Evolutionary conservation across 2,329 filamentous ascomycete genomes (phyloP).

Genomic region (Cladosporium austrohemisphaericum): DNA sequence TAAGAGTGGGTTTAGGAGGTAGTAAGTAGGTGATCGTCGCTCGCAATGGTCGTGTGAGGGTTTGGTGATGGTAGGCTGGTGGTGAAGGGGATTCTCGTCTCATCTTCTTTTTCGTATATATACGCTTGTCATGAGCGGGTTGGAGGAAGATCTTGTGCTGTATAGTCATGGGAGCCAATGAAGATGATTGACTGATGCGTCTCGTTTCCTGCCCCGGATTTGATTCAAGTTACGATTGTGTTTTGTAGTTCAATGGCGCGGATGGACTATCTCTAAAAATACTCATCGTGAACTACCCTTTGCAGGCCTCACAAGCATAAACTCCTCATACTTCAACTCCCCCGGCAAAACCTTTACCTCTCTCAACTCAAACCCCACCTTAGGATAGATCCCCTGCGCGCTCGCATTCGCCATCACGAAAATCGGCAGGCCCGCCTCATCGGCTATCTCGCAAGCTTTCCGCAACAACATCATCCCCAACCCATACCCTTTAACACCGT

Average conservation of each 20-base stretch:
- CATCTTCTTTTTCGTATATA: no score
- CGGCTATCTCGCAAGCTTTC: conserved; percentile 23
- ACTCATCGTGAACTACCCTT: no score
- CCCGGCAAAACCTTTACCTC: conserved; percentile 18
- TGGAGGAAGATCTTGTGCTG: no score
- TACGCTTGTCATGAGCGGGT: no score
- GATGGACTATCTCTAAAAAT: neutral
- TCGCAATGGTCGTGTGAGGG: neutral
- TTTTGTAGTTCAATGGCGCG: no score
- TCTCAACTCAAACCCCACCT: conserved; percentile 17
- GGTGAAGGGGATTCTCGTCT: no score
- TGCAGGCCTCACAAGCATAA: conserved; percentile 19
- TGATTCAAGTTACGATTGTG: no score
- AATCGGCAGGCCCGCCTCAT: conserved; percentile 17
- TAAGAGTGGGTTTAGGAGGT: conserved; percentile 32
- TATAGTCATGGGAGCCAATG: no score
- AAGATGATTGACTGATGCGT: no score
- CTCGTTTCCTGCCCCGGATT: no score
- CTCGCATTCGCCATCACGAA: conserved; percentile 28
- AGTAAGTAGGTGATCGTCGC: neutral
- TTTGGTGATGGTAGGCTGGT: no score
- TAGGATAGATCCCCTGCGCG: conserved; percentile 17
- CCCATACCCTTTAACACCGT: conserved; percentile 20
- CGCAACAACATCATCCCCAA: conserved; percentile 23
- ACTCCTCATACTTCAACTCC: conserved; percentile 19